A percentile compares a stretch with the other conserved stretches of the same genome.
These are phyloP conservation scores for Juglanconis sp. DNA, from an alignment of 2,329 filamentous ascomycete species.

Conservation along the genomic window DNA sequence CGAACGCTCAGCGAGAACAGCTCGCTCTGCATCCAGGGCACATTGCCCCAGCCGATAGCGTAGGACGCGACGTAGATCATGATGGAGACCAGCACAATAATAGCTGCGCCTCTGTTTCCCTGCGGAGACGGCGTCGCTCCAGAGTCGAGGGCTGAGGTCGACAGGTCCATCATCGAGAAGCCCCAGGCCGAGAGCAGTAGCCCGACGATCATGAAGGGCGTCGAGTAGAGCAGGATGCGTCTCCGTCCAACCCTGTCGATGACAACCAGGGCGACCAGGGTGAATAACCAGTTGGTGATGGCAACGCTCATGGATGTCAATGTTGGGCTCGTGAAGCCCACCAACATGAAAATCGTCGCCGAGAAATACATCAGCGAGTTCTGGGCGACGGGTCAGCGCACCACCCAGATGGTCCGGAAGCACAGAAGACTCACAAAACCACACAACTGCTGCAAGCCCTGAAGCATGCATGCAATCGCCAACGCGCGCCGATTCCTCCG, in stretches of 20 bases:
- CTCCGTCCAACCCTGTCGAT: conserved; percentile 79
- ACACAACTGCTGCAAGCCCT: conserved; percentile 83
- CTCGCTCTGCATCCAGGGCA: conserved; percentile 96
- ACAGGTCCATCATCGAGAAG: conserved; percentile 62
- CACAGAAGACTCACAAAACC: conserved; percentile 60
- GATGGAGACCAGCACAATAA: conserved; percentile 69
- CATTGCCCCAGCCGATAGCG: conserved; percentile 82
- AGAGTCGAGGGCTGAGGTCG: conserved; percentile 20
- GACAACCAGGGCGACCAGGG: conserved; percentile 67
- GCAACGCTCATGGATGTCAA: conserved; percentile 76
- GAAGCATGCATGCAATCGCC: conserved; percentile 80
- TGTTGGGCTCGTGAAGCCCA: conserved; percentile 76
- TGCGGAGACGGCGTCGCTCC: conserved; percentile 21
- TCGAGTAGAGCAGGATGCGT: conserved; percentile 74
- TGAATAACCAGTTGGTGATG: conserved; percentile 79
- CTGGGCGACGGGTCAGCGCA: conserved; percentile 31
- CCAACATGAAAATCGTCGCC: conserved; percentile 73
- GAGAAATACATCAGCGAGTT: conserved; percentile 94
- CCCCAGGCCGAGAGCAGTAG: conserved; percentile 68
- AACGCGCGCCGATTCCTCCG: conserved; percentile 71
- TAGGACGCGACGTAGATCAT: conserved; percentile 83
- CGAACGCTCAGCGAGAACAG: conserved; percentile 77
- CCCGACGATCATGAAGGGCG: conserved; percentile 78
- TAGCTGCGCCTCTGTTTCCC: conserved; percentile 35
- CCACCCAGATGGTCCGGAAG: neutral